Percentiles rank a stretch among this genome's conserved stretches.
Evolutionary conservation across 1,139 yeast genomes (phyloP).

Genomic region (Zygosaccharomyces sapae): DNA sequence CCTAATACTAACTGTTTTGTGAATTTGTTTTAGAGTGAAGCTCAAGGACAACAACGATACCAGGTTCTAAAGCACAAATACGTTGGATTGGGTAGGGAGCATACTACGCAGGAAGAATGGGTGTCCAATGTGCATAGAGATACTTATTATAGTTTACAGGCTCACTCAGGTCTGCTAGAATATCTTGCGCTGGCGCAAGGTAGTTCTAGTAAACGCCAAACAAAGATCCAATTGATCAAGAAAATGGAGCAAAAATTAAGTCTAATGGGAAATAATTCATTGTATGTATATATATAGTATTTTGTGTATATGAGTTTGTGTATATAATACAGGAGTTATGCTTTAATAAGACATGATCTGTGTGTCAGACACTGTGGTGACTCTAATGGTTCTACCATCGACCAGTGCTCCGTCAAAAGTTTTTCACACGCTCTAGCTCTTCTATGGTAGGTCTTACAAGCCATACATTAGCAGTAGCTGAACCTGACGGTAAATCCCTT

Average conservation of each 20-base stretch:
- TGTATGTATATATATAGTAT: not conserved
- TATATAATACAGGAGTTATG: constrained; percentile 6
- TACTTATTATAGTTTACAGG: constrained; percentile 63
- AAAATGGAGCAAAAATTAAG: constrained; percentile 22
- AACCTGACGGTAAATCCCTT: constrained; percentile 32
- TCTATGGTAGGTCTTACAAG: constrained; percentile 19
- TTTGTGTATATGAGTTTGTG: too few relatives aligned
- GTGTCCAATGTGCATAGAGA: constrained; percentile 62
- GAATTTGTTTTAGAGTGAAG: constrained; percentile 27
- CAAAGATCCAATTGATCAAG: constrained; percentile 25
- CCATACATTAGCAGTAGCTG: constrained; percentile 31
- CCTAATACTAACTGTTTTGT: constrained; percentile 5
- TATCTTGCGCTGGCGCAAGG: constrained; percentile 62
- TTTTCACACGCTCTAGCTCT: constrained; percentile 24
- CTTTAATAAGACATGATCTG: constrained; percentile 13
- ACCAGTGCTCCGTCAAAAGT: constrained; percentile 31
- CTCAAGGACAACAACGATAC: constrained; percentile 28
- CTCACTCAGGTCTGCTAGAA: constrained; percentile 62
- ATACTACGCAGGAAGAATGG: constrained; percentile 33
- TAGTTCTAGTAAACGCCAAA: constrained; percentile 22
- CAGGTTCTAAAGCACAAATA: constrained; percentile 31
- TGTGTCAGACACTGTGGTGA: constrained; percentile 15
- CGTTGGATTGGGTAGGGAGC: constrained; percentile 31
- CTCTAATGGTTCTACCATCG: constrained; percentile 28
- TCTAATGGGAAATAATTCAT: not conserved